Conservation (phyloP, 1,139 yeast species). For the Yamadazyma membranifaciens region DNA sequence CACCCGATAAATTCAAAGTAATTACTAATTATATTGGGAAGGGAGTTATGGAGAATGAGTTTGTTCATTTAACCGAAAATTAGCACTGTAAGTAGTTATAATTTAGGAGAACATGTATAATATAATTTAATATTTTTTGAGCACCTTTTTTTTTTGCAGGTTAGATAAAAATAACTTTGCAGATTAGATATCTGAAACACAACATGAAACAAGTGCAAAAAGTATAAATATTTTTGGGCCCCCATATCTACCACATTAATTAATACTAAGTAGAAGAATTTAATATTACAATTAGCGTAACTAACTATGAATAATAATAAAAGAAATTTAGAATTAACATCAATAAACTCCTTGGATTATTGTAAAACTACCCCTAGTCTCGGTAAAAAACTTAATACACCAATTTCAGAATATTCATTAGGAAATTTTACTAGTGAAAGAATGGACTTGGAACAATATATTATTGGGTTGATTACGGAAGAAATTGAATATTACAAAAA, state of each 20-base stretch:
- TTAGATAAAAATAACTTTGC: background rate
- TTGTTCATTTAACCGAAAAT: conserved; percentile 13
- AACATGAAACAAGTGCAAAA: conserved; percentile 14
- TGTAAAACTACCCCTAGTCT: background rate
- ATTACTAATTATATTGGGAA: conserved; percentile 81
- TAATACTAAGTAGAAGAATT: too few species aligned
- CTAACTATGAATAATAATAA: too few species aligned
- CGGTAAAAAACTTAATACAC: conserved; percentile 15
- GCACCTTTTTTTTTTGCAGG: too few species aligned
- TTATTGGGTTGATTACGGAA: conserved; percentile 13
- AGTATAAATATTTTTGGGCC: background rate
- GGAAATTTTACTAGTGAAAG: background rate
- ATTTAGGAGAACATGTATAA: background rate
- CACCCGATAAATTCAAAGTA: conserved; percentile 68
- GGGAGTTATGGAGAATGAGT: conserved; percentile 70
- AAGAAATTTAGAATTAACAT: conserved; percentile 5
- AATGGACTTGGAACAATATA: conserved; percentile 1
- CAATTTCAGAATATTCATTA: conserved; percentile 9
- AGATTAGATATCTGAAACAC: conserved; percentile 7
- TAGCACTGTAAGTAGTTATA: background rate
- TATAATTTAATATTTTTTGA: background rate
- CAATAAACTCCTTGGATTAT: conserved; percentile 1
- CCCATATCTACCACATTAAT: too few species aligned
- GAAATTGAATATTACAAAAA: conserved; percentile 16
- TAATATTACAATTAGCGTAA: too few species aligned